phyloP scores from a whole-genome alignment of 1,284 basidiomycete species.

The Mycena citricolor region DNA sequence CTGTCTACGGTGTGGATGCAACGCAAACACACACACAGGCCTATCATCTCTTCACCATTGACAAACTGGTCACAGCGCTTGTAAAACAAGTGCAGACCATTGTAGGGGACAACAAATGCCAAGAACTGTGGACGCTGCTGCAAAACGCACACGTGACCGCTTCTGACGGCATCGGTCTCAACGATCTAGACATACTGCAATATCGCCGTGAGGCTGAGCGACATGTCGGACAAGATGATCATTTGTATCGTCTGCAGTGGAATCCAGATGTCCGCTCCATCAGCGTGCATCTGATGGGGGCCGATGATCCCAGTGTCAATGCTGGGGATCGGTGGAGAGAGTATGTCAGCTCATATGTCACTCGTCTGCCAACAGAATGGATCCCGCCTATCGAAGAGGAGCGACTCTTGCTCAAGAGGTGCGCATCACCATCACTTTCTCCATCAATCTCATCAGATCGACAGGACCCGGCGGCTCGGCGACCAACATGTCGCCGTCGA shows the following conservation, averaged over 20 bases:
- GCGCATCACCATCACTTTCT: not conserved
- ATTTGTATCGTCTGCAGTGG: slow-evolving; percentile 91
- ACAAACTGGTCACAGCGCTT: slow-evolving; percentile 85
- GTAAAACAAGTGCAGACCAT: slow-evolving; percentile 93
- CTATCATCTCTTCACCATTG: slow-evolving; percentile 88
- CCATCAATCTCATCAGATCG: not conserved
- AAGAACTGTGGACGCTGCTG: slow-evolving; percentile 67
- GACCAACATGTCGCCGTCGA: slow-evolving; percentile 33
- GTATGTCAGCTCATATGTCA: slow-evolving; percentile 85
- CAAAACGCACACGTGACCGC: slow-evolving; percentile 37
- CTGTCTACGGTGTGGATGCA: too few species aligned
- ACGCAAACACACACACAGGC: too few species aligned
- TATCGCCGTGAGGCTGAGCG: slow-evolving; percentile 90
- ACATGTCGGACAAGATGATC: slow-evolving; percentile 85
- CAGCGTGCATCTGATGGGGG: slow-evolving; percentile 75
- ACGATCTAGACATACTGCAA: slow-evolving; percentile 80
- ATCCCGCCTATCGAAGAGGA: slow-evolving; percentile 37
- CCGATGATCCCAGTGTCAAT: slow-evolving; percentile 77
- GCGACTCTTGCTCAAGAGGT: slow-evolving; percentile 21
- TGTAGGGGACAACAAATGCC: slow-evolving; percentile 70
- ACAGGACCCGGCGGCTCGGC: slow-evolving; percentile 29
- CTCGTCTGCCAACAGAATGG: slow-evolving; percentile 74
- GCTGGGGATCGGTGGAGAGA: slow-evolving; percentile 72
- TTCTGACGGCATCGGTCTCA: slow-evolving; percentile 49
- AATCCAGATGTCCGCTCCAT: slow-evolving; percentile 65